Percentiles rank a stretch among this genome's conserved stretches.
These are phyloP conservation scores for Eucalyptus cladocalyx DNA, from an alignment of 345 rosid species.

Conservation along the genomic window DNA sequence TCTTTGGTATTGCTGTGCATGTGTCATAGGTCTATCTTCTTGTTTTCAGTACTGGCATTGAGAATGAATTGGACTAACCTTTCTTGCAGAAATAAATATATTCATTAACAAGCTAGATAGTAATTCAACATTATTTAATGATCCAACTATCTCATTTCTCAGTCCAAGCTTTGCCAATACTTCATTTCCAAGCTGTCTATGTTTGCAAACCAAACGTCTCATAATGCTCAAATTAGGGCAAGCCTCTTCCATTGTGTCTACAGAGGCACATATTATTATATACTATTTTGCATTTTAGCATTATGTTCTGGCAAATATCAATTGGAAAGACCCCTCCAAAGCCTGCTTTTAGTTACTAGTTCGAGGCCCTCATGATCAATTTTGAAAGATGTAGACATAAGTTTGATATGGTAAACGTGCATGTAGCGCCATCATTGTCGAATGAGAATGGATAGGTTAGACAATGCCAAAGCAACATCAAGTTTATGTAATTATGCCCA, in stretches of 20 bases:
- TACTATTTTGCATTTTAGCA: not conserved
- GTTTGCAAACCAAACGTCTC: not conserved
- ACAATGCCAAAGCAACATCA: not conserved
- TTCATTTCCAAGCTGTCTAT: not conserved
- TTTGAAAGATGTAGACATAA: too few relatives aligned
- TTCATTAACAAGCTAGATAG: not conserved
- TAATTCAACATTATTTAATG: not conserved
- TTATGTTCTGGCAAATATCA: not conserved
- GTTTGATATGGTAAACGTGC: not conserved
- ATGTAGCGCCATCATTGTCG: not conserved
- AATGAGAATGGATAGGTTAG: not conserved
- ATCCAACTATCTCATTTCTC: not conserved
- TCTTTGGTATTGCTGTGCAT: not conserved
- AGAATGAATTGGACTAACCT: not conserved
- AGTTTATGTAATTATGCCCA: not conserved
- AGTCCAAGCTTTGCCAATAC: not conserved
- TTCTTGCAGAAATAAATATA: not conserved
- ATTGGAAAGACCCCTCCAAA: not conserved
- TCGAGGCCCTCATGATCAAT: not conserved
- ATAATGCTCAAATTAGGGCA: conserved; percentile 39
- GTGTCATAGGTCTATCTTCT: not conserved
- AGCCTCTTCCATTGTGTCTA: conserved; percentile 85
- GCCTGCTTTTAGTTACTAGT: not conserved
- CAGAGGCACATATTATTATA: conserved; percentile 60
- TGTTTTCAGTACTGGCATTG: not conserved